A percentile compares a stretch with the other conserved stretches of the same genome.
Conservation (phyloP, 2,329 filamentous ascomycete genomes). For the Ascochyta rabiei region DNA sequence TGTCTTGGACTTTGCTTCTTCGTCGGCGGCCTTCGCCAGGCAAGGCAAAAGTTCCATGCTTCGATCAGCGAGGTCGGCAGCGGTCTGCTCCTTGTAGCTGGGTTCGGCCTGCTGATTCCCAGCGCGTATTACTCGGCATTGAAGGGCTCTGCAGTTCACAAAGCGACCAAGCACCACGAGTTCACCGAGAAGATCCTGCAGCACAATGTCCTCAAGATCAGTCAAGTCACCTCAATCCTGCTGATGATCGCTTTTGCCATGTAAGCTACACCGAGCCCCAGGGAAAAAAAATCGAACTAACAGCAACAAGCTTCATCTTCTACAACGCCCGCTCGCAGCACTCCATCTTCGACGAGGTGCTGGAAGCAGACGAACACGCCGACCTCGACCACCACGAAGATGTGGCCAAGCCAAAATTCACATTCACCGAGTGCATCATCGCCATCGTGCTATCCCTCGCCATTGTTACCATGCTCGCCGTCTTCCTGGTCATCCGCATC, state of each 20-base stretch:
- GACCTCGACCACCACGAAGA: conserved; percentile 70
- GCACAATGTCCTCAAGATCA: conserved; percentile 45
- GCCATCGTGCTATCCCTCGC: conserved; percentile 69
- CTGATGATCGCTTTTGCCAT: conserved; percentile 45
- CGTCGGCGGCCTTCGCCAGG: conserved; percentile 70
- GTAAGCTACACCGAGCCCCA: conserved; percentile 55
- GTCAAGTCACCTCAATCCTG: conserved; percentile 44
- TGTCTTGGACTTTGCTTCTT: conserved; percentile 84
- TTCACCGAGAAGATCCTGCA: conserved; percentile 44
- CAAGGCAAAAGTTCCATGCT: conserved; percentile 74
- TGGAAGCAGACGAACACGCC: conserved; percentile 71
- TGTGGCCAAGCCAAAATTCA: conserved; percentile 69
- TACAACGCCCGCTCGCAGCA: conserved; percentile 80
- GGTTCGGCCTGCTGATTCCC: conserved; percentile 55
- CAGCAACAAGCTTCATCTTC: conserved; percentile 65
- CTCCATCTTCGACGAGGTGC: conserved; percentile 76
- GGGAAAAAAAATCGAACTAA: conserved; percentile 58
- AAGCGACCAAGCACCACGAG: conserved; percentile 33
- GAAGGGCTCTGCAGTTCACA: conserved; percentile 41
- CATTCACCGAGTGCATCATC: conserved; percentile 72
- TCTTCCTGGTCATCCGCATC: conserved; percentile 77
- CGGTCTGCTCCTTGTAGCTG: conserved; percentile 77
- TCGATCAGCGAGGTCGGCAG: conserved; percentile 80
- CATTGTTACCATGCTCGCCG: conserved; percentile 74
- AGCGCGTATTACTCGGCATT: conserved; percentile 52